phyloP scores from a whole-genome alignment of 1,284 basidiomycete genomes.

The Lignosus rhinocerotis region DNA sequence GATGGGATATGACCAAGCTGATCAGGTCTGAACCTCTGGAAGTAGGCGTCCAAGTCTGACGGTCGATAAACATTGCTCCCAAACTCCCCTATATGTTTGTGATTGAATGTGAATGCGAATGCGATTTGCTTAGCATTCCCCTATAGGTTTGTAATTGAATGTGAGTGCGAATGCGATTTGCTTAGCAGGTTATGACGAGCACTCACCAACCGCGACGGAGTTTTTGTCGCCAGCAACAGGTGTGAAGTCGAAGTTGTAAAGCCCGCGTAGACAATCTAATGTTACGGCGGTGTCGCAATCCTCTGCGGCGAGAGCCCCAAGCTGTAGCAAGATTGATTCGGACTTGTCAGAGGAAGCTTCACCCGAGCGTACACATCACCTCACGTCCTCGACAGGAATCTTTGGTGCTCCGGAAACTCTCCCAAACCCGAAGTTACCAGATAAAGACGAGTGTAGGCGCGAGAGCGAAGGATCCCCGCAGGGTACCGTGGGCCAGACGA shows the following conservation, averaged over 20 bases:
- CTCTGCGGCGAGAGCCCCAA: not conserved
- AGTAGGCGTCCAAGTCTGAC: slow-evolving; percentile 45
- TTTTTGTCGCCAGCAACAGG: slow-evolving; percentile 10
- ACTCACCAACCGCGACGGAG: slow-evolving; percentile 21
- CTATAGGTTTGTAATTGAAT: slow-evolving; percentile 23
- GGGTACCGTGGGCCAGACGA: slow-evolving; percentile 27
- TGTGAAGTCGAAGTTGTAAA: slow-evolving; percentile 17
- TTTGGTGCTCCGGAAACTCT: slow-evolving; percentile 2
- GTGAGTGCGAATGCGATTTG: not conserved
- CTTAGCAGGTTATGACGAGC: not conserved
- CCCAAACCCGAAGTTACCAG: not conserved
- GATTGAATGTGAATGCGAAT: not conserved
- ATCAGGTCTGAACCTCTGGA: slow-evolving; percentile 34
- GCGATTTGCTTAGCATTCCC: slow-evolving; percentile 31
- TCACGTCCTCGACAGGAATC: not conserved
- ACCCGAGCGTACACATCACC: not conserved
- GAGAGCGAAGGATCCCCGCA: slow-evolving; percentile 13
- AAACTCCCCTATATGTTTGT: slow-evolving; percentile 41
- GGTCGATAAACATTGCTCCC: slow-evolving; percentile 46
- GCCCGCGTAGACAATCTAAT: slow-evolving; percentile 16
- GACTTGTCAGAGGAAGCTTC: not conserved
- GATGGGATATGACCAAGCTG: slow-evolving; percentile 31
- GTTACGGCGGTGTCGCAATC: slow-evolving; percentile 19
- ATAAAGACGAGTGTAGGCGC: slow-evolving; percentile 1
- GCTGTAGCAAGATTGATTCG: not conserved